Conservation (phyloP, 805 yeast species). For the Monosporozyma siamensis region DNA sequence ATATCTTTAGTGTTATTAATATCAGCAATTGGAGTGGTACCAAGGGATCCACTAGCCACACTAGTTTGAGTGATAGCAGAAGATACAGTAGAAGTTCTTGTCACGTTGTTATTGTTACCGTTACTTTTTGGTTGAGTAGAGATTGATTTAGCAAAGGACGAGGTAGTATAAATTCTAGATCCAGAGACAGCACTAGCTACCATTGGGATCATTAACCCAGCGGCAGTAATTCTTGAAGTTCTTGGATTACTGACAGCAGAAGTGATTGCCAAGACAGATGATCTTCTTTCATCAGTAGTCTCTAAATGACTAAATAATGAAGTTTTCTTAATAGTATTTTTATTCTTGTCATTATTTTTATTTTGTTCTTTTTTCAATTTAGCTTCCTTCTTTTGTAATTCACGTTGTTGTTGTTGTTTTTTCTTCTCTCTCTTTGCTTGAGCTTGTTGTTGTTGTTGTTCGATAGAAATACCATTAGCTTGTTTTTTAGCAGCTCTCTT, state of each 20-base stretch:
- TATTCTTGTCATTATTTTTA: constrained; percentile 1
- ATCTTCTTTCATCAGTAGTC: constrained; percentile 64
- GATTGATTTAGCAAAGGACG: constrained; percentile 10
- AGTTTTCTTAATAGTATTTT: constrained; percentile 36
- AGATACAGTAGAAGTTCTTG: neutral
- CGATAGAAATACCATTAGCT: constrained; percentile 45
- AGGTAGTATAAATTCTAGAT: constrained; percentile 16
- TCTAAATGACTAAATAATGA: constrained; percentile 72
- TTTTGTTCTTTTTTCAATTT: constrained; percentile 36
- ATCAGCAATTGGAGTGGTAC: constrained; percentile 5
- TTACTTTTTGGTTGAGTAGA: neutral
- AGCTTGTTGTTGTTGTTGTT: constrained; percentile 32
- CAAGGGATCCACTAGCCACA: neutral
- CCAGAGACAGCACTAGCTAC: constrained; percentile 23
- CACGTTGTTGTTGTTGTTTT: constrained; percentile 36
- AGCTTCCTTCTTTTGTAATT: constrained; percentile 46
- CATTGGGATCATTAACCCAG: constrained; percentile 29
- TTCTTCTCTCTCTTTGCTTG: constrained; percentile 38
- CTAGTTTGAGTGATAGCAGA: constrained; percentile 2
- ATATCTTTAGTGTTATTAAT: constrained; percentile 11
- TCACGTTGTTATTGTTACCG: neutral
- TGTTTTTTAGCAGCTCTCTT: constrained; percentile 83
- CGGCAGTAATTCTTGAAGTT: constrained; percentile 29
- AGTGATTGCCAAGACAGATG: constrained; percentile 27
- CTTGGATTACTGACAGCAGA: constrained; percentile 28